These are phyloP conservation scores for Phytophthora palmivora DNA, from an alignment of 352 stramenopile species.

Conservation along the genomic window DNA sequence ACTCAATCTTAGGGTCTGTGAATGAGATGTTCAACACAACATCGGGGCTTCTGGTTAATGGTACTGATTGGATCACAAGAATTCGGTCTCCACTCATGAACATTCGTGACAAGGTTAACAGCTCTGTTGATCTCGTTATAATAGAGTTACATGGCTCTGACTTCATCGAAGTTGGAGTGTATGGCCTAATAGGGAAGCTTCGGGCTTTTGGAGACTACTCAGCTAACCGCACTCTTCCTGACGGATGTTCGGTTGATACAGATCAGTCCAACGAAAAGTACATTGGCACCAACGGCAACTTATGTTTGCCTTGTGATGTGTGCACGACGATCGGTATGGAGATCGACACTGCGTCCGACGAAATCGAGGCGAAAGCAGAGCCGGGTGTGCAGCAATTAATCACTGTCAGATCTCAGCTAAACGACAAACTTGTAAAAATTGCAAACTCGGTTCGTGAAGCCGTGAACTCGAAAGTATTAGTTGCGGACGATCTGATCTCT, in stretches of 20 bases:
- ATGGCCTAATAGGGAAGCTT: constrained; percentile 37
- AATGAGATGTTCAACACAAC: constrained; percentile 49
- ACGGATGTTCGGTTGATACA: constrained; percentile 33
- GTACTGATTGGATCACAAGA: constrained; percentile 45
- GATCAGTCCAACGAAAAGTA: constrained; percentile 21
- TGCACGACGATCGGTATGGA: constrained; percentile 45
- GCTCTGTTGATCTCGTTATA: constrained; percentile 40
- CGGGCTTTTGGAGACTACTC: constrained; percentile 42
- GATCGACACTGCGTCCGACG: constrained; percentile 24
- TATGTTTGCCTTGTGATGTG: constrained; percentile 61
- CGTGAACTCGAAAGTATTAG: constrained; percentile 44
- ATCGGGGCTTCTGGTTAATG: constrained; percentile 39
- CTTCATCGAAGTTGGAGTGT: constrained; percentile 56
- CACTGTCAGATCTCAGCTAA: constrained; percentile 41
- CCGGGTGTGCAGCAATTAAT: constrained; percentile 40
- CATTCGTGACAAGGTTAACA: constrained; percentile 53
- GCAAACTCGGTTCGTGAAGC: constrained; percentile 38
- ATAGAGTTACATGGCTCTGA: constrained; percentile 42
- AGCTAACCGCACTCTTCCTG: constrained; percentile 44
- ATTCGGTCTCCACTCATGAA: constrained; percentile 50
- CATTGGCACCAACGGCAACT: constrained; percentile 21
- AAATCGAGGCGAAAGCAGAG: constrained; percentile 54
- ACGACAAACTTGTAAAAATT: constrained; percentile 43
- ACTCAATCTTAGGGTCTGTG: constrained; percentile 48
- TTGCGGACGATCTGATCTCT: constrained; percentile 27